Evolutionary conservation across 148 eudicot species (phyloP), one percentile per base, ranked within the genome.

Genomic region (Camellia japonica): DNA sequence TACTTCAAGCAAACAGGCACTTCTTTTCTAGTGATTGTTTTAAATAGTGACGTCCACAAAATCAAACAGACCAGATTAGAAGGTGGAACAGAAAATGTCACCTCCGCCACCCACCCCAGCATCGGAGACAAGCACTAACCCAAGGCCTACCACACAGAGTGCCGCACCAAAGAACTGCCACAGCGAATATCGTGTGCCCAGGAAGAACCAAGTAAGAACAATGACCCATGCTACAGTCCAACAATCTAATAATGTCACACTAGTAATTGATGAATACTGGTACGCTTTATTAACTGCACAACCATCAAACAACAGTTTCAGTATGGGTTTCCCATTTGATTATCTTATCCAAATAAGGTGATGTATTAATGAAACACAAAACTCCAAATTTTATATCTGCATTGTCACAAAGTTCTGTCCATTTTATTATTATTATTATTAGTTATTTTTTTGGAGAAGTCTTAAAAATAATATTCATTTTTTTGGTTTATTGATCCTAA

Each of bases 211-310:
- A 18, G 99, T 95, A 68, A 95, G 89, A 73, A 91, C 68, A 55
- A 95, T 93, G 44, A 88, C 95, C 97, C 97, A 95, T 41, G 93
- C 92, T 73, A 93, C 75, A 2, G 97, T 89, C 90, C 92, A 92
- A 80, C 97, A 93, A 80, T 93, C 99, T 83, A 95, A 83, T 68
- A 95, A 75, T 3, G 97, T 89, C 75, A 93, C 97, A 73, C 97
- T 92, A 7, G 99, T 95, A 80, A 93, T 92, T 80, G 97, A 95
- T 71, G 99, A 82, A 83, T 68, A 91, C 83, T 95, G 90, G 80
- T 23, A 93, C 52, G 98, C 96, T 83, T 90, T 91, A 87, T 79
- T 90, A 71, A 86, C 98, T 95, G 92, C 94, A 90, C 52, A 78
- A 80, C 16, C 8, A 69, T 68, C 66, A 78, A 42, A 30, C 30